Evolutionary conservation across 2,329 filamentous ascomycete species (phyloP).

Genomic region (Sporothrix protearum): DNA sequence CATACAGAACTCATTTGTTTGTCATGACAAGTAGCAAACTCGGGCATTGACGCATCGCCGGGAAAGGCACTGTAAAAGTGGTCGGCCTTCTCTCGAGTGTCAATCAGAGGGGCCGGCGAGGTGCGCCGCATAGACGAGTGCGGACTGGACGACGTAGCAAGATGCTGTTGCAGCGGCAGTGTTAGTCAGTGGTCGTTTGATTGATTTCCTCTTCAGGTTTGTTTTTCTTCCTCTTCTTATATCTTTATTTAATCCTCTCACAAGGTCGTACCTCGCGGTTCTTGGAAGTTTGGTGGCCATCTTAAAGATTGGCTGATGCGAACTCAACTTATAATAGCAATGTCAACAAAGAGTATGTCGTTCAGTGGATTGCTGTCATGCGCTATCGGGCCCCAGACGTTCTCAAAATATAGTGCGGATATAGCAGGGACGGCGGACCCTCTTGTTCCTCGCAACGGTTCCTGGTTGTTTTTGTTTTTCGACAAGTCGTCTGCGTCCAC

Average conservation of each 20-base stretch:
- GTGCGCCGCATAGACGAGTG: conserved; percentile 29
- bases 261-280: not conserved
- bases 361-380: not conserved
- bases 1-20: too few species aligned
- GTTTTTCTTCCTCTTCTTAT: not conserved
- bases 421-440: not conserved
- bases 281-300: conserved; percentile 6
- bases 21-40: conserved; percentile 29
- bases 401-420: not conserved
- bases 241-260: not conserved
- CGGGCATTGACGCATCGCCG: conserved; percentile 28
- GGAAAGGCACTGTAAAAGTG: conserved; percentile 31
- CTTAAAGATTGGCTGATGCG: not conserved
- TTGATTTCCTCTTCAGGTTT: not conserved
- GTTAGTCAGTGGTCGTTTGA: not conserved
- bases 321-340: not conserved
- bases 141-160: not conserved
- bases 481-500: not conserved
- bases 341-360: not conserved
- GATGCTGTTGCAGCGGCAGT: not conserved
- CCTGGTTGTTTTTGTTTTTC: not conserved
- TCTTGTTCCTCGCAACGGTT: not conserved
- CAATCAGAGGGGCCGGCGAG: conserved; percentile 29
- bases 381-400: not conserved
- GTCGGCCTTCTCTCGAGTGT: conserved; percentile 29